phyloP scores from a whole-genome alignment of 306 rosid genomes.

The Pyrus betulifolia region DNA sequence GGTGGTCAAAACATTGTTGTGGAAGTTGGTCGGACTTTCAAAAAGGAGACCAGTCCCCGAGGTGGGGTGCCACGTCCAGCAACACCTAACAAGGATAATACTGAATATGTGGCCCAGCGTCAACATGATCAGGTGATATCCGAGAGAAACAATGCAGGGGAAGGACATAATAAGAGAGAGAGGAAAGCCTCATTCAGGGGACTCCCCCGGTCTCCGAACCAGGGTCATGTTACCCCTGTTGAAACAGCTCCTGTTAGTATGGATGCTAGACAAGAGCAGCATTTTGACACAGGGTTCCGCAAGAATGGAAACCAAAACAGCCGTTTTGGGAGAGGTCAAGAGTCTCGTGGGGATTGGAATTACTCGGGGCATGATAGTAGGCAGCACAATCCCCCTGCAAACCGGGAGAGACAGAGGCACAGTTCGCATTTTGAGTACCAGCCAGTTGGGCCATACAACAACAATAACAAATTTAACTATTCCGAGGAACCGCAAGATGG shows the following conservation, averaged over 20 bases:
- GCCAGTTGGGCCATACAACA: slow-evolving; percentile 60
- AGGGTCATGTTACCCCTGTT: slow-evolving; percentile 23
- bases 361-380: slow-evolving; percentile 45
- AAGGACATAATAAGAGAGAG: slow-evolving; percentile 46
- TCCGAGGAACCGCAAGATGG: slow-evolving; percentile 53
- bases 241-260: slow-evolving; percentile 35
- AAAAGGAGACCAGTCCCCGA: slow-evolving; percentile 23
- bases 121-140: slow-evolving; percentile 34
- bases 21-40: slow-evolving; percentile 27
- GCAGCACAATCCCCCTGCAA: slow-evolving; percentile 40
- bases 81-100: slow-evolving; percentile 23
- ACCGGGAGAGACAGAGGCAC: slow-evolving; percentile 66
- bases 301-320: slow-evolving; percentile 53
- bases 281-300: slow-evolving; percentile 42
- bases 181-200: slow-evolving; percentile 48
- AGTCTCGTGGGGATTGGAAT: slow-evolving; percentile 64
- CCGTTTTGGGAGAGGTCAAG: slow-evolving; percentile 51
- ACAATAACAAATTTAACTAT: slow-evolving; percentile 27
- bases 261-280: slow-evolving; percentile 60
- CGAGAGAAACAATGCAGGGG: slow-evolving; percentile 34
- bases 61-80: slow-evolving; percentile 25
- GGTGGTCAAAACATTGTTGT: slow-evolving; percentile 35
- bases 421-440: slow-evolving; percentile 66
- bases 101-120: slow-evolving; percentile 21
- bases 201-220: slow-evolving; percentile 44